phyloP scores from a whole-genome alignment of 1,284 basidiomycete genomes.

The Anthracocystis walkeri region DNA sequence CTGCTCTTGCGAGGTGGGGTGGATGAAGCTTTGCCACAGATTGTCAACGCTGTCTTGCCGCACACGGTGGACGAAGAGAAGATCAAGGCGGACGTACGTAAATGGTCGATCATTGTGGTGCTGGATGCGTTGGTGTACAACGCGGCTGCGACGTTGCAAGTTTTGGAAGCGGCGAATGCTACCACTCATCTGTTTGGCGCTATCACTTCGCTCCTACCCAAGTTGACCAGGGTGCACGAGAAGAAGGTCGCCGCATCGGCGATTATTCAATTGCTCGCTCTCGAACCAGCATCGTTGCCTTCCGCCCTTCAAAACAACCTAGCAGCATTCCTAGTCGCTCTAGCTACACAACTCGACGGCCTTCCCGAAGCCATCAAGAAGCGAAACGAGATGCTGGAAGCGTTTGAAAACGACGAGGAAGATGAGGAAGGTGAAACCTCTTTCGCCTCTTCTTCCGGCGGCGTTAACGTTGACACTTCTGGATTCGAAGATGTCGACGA shows the following conservation, averaged over 20 bases:
- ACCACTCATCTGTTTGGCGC: slow-evolving; percentile 85
- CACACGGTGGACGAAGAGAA: slow-evolving; percentile 64
- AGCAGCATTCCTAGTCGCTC: slow-evolving; percentile 53
- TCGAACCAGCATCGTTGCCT: slow-evolving; percentile 53
- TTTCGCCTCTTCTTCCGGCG: slow-evolving; percentile 29
- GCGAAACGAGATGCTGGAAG: slow-evolving; percentile 60
- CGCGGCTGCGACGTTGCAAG: slow-evolving; percentile 78
- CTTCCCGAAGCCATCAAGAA: slow-evolving; percentile 61
- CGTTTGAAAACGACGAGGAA: slow-evolving; percentile 63
- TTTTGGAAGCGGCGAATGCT: slow-evolving; percentile 77
- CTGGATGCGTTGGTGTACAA: slow-evolving; percentile 89
- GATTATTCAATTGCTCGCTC: slow-evolving; percentile 70
- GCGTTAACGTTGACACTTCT: slow-evolving; percentile 24
- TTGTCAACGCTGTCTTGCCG: slow-evolving; percentile 56
- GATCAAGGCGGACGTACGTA: slow-evolving; percentile 77
- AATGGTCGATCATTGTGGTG: slow-evolving; percentile 84
- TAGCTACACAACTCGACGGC: slow-evolving; percentile 55
- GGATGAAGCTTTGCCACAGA: slow-evolving; percentile 69
- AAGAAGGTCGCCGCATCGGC: slow-evolving; percentile 85
- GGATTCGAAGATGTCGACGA: slow-evolving; percentile 58
- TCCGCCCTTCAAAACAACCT: slow-evolving; percentile 50
- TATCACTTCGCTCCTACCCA: slow-evolving; percentile 73
- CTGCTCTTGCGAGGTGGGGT: slow-evolving; percentile 81
- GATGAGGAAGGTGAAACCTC: slow-evolving; percentile 49
- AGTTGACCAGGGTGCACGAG: slow-evolving; percentile 87